Base-by-base conservation (phyloP, 2,329 filamentous ascomycete species). In the Grosmannia clavigera region DNA sequence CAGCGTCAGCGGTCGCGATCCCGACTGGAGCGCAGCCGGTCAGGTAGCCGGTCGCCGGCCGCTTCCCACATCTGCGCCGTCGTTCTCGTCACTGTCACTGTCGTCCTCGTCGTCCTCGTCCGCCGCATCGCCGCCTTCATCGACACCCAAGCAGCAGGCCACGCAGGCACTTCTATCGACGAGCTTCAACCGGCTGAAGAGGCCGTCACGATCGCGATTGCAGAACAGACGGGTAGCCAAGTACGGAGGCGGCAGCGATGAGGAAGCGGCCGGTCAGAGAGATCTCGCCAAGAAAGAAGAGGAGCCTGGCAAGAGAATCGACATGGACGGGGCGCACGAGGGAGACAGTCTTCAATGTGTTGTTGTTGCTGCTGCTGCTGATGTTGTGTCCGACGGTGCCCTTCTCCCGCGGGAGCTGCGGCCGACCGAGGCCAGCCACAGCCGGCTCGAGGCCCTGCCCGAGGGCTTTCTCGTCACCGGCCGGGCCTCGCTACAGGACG, bases 401-500 rank as follows among this genome's bases (percentile, higher is more conserved):
- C 38, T 22, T 50, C 51, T 53, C 9, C 35, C 59, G n/a, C 43
- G 33, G 33, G 51, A 40, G 31, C 29, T 57, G 14, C 60, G 52
- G 38, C 57, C 58, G 22, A 48, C 62, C 7, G 55, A 56, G n/a
- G 55, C 59, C 51, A 55, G 62, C 57, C 59, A 51, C 58, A 61
- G 51, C 38, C 63, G 67, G 3, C 67, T 71, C 53, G 69, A 72
- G 56, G 67, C 70, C 14, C 67, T 70, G n/a, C 71, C 71, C 16
- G 65, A 70, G 59, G 70, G 70, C 62, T 71, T 67, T 60, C 65
- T 67, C 54, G 67, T 72, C 58, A 65, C 67, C 1, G 70, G 67
- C 19, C 69, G 71, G 16, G 67, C 67, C 31, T 65, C 66, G 51
- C 71, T 72, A 66, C 71, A 72, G 61, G 69, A 70, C 31, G 70